phyloP scores from a whole-genome alignment of 2,329 filamentous ascomycete species.

The Colletotrichum costaricense region DNA sequence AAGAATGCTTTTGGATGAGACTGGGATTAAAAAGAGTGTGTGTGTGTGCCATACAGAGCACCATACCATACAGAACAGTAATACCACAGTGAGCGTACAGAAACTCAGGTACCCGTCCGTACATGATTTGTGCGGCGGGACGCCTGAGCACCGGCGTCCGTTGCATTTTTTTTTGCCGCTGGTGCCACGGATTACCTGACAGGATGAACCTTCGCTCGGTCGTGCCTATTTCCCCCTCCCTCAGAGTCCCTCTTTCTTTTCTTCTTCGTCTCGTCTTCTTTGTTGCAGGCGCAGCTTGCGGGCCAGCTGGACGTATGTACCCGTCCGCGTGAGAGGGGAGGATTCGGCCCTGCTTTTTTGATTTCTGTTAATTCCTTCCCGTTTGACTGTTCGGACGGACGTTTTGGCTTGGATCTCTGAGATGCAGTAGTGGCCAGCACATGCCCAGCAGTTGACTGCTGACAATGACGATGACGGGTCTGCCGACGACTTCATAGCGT shows the following conservation, averaged over 20 bases:
- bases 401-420: slow-evolving; percentile 1
- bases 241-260: not conserved
- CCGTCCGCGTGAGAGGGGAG: not conserved
- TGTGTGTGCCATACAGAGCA: not conserved
- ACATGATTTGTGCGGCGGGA: not conserved
- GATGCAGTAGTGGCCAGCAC: not conserved
- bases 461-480: not conserved
- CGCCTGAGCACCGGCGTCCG: slow-evolving; percentile 28
- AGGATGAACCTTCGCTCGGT: slow-evolving; percentile 32
- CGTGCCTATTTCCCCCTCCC: slow-evolving; percentile 1
- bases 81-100: not conserved
- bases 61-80: not conserved
- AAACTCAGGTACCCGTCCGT: slow-evolving; percentile 18
- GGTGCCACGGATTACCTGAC: slow-evolving; percentile 24
- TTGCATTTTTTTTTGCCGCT: slow-evolving; percentile 4
- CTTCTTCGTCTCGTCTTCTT: slow-evolving; percentile 4
- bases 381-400: slow-evolving; percentile 24
- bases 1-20: slow-evolving; percentile 13
- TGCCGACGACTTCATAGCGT: not conserved
- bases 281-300: not conserved
- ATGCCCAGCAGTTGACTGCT: not conserved
- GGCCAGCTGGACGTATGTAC: slow-evolving; percentile 12
- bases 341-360: not conserved
- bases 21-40: not conserved
- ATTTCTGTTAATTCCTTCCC: slow-evolving; percentile 19